Conservation (phyloP, 192 early-diverging fungal species). For the Chytriomyces confervae region DNA sequence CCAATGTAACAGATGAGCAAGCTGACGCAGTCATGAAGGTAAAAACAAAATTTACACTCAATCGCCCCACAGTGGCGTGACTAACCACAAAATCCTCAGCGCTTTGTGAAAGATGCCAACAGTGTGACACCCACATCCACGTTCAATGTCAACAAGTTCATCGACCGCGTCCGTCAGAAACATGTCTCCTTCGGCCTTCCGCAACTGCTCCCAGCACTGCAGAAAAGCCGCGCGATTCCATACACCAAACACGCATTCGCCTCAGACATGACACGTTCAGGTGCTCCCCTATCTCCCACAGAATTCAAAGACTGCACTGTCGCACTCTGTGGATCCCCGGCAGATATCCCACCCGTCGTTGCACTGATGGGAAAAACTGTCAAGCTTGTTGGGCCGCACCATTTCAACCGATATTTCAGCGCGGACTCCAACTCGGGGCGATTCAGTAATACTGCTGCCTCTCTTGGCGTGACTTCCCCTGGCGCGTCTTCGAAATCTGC, state of each 20-base stretch:
- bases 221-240: neutral
- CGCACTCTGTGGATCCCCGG: neutral
- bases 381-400: neutral
- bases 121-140: neutral
- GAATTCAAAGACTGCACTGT: neutral
- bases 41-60: neutral
- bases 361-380: neutral
- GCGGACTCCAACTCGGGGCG: too few species aligned
- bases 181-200: neutral
- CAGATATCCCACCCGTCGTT: neutral
- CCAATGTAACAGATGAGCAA: neutral
- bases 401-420: neutral
- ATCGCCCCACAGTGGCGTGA: too few species aligned
- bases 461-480: too few species aligned
- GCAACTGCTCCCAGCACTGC: neutral
- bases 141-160: neutral
- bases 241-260: neutral
- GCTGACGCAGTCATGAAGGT: constrained; percentile 4
- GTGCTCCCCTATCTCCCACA: neutral
- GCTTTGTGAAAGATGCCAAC: constrained; percentile 1
- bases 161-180: neutral
- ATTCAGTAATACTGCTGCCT: too few species aligned
- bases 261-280: neutral
- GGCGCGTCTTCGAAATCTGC: too few species aligned
- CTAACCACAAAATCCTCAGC: neutral